phyloP scores from a whole-genome alignment of 179 eudicot species.

The Patellifolia procumbens region DNA sequence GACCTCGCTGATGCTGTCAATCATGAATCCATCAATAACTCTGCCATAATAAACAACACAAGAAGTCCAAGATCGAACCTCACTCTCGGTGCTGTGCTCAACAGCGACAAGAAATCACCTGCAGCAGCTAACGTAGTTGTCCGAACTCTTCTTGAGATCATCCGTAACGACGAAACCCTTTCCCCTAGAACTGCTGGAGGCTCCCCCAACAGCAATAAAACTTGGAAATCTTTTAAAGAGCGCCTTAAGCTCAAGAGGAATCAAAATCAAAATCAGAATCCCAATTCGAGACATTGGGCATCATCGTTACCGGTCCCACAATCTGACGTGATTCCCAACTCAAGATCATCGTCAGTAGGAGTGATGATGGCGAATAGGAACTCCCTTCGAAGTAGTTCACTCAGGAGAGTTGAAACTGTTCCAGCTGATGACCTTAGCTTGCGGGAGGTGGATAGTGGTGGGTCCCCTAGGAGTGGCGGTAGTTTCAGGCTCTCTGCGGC shows the following conservation, averaged over 20 bases:
- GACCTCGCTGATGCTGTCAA: constrained; percentile 29
- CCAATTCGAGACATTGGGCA: constrained; percentile 32
- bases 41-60: neutral
- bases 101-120: constrained; percentile 26
- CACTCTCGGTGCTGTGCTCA: constrained; percentile 47
- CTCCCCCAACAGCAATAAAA: constrained; percentile 29
- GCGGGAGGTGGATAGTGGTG: constrained; percentile 40
- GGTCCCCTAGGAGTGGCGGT: constrained; percentile 38
- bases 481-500: constrained; percentile 47
- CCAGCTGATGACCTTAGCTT: constrained; percentile 34
- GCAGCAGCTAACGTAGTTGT: constrained; percentile 27
- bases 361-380: constrained; percentile 27
- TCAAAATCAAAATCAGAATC: constrained; percentile 35
- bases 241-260: constrained; percentile 46
- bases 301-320: constrained; percentile 38
- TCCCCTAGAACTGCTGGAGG: constrained; percentile 11
- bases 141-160: constrained; percentile 53
- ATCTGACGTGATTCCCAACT: constrained; percentile 39
- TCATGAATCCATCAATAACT: neutral
- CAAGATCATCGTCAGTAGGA: too few relatives aligned
- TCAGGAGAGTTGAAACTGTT: constrained; percentile 29
- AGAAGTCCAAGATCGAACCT: constrained; percentile 18
- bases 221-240: constrained; percentile 55
- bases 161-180: constrained; percentile 40
- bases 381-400: constrained; percentile 32